Conservation (phyloP, 441 rosid species). For the Populus hybrid region DNA sequence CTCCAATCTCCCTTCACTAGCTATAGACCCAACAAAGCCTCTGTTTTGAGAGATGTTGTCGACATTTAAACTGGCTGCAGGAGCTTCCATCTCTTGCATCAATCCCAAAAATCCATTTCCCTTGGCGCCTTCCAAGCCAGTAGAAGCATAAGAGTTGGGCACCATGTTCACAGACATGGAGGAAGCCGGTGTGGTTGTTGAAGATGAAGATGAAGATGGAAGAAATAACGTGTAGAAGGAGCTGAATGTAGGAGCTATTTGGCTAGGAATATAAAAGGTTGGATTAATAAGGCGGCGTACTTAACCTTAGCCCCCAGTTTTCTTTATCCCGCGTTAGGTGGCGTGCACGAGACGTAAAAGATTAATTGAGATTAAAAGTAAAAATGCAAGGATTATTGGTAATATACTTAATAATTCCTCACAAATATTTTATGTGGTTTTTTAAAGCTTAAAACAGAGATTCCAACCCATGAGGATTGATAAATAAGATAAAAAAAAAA, state of each 20-base stretch:
- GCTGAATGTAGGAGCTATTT: not conserved
- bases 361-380: not conserved
- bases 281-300: not conserved
- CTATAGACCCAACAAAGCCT: conserved; percentile 11
- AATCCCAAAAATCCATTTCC: conserved; percentile 26
- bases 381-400: no score
- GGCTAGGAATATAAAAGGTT: not conserved
- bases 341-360: not conserved
- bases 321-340: not conserved
- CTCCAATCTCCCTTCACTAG: conserved; percentile 9
- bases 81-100: conserved; percentile 27
- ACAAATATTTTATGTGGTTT: not conserved
- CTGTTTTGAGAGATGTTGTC: not conserved
- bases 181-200: not conserved
- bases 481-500: no score
- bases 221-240: not conserved
- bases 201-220: not conserved
- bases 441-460: not conserved
- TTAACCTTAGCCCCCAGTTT: not conserved
- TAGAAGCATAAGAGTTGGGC: not conserved
- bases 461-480: no score
- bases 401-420: no score
- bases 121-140: conserved; percentile 22
- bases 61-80: not conserved
- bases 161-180: not conserved